Base-by-base conservation (phyloP, 805 yeast species). In the Jamesozyma rosinii region DNA sequence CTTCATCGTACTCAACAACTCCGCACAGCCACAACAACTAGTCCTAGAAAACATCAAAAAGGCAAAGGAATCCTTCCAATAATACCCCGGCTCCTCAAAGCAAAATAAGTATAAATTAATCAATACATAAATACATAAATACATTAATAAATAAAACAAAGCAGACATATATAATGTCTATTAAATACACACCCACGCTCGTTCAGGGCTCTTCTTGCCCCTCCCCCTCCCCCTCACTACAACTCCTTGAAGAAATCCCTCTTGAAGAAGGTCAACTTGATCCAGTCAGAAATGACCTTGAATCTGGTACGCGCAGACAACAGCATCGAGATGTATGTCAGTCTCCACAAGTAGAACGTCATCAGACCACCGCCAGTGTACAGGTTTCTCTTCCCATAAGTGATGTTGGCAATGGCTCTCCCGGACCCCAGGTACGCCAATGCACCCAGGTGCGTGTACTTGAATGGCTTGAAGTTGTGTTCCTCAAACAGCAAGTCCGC, bases 391-490 rank as follows among this genome's bases (percentile, higher is more conserved):
- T 79, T 79, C 54, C 84, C 84, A 53, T 71, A 69, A n/a, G 83
- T 77, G 58, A 89, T 75, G 65, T 89, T 95, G 31, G 97, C 97
- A 58, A 88, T 90, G 42, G 97, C 97, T 66, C 79, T 79, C 66
- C 89, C 97, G 35, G 85, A 75, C 55, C 97, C 97, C 64, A 88
- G 78, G 70, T 88, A 88, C 27, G 96, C 96, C 52, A 88, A 74
- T 14, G 96, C 81, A 67, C 97, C 97, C 68, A 80, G 86, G 70
- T 88, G 95, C 41, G 80, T 69, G 71, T 89, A 88, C 55, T 74
- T 75, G 70, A 88, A 88, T 47, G 84, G 81, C 63, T 73, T 74
- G 56, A 67, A 57, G 46, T 73, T 75, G 49, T 71, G 69, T 57
- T 74, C 73, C 45, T 65, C 64, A 46, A 71, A 61, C 24, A 73